These are phyloP conservation scores for Cladosporium sp. DNA, from an alignment of 2,329 filamentous ascomycete species.

Conservation along the genomic window DNA sequence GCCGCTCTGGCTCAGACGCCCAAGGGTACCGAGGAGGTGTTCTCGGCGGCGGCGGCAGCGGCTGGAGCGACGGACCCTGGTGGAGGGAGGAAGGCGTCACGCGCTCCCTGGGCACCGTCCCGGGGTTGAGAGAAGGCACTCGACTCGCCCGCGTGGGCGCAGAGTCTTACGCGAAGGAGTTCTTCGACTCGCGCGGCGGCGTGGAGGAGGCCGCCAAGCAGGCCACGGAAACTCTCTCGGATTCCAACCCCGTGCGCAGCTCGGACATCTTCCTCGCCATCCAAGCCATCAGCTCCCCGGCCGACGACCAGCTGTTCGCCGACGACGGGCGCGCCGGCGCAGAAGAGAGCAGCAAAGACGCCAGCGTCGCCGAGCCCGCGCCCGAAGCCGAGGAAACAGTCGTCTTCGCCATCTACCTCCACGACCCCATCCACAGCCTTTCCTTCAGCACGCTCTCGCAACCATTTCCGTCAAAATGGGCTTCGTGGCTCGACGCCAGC, in stretches of 20 bases:
- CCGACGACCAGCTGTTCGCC: slow-evolving; percentile 64
- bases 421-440: slow-evolving; percentile 89
- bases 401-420: slow-evolving; percentile 72
- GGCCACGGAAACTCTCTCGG: slow-evolving; percentile 73
- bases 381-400: slow-evolving; percentile 57
- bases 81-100: slow-evolving; percentile 66
- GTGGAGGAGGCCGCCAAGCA: slow-evolving; percentile 74
- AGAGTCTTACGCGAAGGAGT: slow-evolving; percentile 82
- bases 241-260: slow-evolving; percentile 83
- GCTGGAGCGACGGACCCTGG: slow-evolving; percentile 95
- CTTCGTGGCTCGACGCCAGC: slow-evolving; percentile 82
- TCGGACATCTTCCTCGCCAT: slow-evolving; percentile 96
- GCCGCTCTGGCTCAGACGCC: slow-evolving; percentile 56
- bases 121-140: slow-evolving; percentile 78
- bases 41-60: slow-evolving; percentile 45
- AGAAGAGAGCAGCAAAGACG: slow-evolving; percentile 51
- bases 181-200: slow-evolving; percentile 73
- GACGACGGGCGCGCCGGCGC: slow-evolving; percentile 40
- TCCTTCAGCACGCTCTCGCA: slow-evolving; percentile 82
- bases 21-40: slow-evolving; percentile 47
- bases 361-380: slow-evolving; percentile 46
- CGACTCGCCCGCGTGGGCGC: slow-evolving; percentile 88
- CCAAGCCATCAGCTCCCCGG: slow-evolving; percentile 71
- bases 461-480: slow-evolving; percentile 77
- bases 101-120: slow-evolving; percentile 74